A percentile compares a stretch with the other conserved stretches of the same genome.
These are phyloP conservation scores for Agarophyton chilense DNA, from an alignment of 23 red algal species.

Conservation along the genomic window DNA sequence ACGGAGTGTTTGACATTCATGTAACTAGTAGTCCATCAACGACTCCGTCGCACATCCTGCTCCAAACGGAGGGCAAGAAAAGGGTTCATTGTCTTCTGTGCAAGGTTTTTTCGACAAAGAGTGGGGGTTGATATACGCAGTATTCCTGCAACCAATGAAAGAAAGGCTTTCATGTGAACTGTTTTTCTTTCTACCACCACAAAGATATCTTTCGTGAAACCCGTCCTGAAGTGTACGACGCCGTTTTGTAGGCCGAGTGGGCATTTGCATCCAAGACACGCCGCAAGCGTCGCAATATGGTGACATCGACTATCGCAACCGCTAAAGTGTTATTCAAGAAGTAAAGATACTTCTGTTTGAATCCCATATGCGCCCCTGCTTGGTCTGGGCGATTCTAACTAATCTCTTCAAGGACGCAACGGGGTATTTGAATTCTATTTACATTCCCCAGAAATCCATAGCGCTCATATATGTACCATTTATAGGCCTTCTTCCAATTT, in stretches of 20 bases:
- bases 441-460: background rate
- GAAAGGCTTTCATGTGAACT: slow-evolving; percentile 31
- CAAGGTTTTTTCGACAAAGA: background rate
- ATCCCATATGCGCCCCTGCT: background rate
- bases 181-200: slow-evolving; percentile 19
- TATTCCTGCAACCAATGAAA: background rate
- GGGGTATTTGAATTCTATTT: background rate
- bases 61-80: background rate
- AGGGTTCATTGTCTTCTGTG: background rate
- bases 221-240: slow-evolving; percentile 3
- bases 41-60: background rate
- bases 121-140: background rate
- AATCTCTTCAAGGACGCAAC: background rate
- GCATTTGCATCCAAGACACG: too few relatives aligned
- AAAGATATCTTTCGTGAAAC: background rate
- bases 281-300: background rate
- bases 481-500: slow-evolving; percentile 13
- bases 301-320: background rate
- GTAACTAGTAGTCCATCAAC: background rate
- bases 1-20: background rate
- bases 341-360: background rate
- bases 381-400: background rate
- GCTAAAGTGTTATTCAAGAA: background rate
- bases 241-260: background rate
- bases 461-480: background rate